Conservation (phyloP, 1,139 yeast species). For the Taphrina betulina region DNA sequence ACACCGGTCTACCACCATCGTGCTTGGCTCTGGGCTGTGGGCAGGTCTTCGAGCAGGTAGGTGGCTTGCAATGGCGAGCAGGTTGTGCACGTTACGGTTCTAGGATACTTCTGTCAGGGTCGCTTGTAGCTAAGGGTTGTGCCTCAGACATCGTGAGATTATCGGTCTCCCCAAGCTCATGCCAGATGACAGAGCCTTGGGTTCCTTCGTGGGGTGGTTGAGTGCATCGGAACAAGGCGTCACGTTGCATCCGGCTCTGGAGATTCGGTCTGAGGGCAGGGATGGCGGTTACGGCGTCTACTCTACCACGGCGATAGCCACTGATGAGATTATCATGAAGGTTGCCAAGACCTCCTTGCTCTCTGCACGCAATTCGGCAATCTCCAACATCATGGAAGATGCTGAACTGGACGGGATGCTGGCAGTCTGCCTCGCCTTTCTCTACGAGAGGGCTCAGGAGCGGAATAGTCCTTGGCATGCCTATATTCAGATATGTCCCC, state of each 20-base stretch:
- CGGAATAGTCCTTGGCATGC: slow-evolving; percentile 71
- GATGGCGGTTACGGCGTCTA: slow-evolving; percentile 27
- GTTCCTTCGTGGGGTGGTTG: slow-evolving; percentile 9
- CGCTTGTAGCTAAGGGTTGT: too few species aligned
- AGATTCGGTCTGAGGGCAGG: not conserved
- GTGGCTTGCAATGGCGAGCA: too few species aligned
- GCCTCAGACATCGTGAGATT: too few species aligned
- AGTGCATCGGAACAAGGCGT: slow-evolving; percentile 8
- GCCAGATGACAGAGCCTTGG: not conserved
- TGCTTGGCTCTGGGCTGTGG: too few species aligned
- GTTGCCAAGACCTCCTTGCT: slow-evolving; percentile 38
- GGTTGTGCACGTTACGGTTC: too few species aligned
- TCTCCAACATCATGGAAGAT: slow-evolving; percentile 62
- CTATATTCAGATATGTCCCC: slow-evolving; percentile 60
- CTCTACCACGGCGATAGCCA: not conserved
- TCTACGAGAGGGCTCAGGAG: slow-evolving; percentile 63
- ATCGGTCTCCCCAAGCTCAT: too few species aligned
- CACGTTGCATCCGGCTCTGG: slow-evolving; percentile 3
- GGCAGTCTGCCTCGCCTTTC: slow-evolving; percentile 64
- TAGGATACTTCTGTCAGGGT: too few species aligned
- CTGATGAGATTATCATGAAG: slow-evolving; percentile 23
- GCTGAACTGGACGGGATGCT: slow-evolving; percentile 58
- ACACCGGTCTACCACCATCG: too few species aligned
- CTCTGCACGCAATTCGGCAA: slow-evolving; percentile 48
- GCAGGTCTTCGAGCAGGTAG: too few species aligned